A percentile compares a stretch with the other conserved stretches of the same genome.
Conservation (phyloP, 441 rosid species). For the Adansonia rubrostipa region DNA sequence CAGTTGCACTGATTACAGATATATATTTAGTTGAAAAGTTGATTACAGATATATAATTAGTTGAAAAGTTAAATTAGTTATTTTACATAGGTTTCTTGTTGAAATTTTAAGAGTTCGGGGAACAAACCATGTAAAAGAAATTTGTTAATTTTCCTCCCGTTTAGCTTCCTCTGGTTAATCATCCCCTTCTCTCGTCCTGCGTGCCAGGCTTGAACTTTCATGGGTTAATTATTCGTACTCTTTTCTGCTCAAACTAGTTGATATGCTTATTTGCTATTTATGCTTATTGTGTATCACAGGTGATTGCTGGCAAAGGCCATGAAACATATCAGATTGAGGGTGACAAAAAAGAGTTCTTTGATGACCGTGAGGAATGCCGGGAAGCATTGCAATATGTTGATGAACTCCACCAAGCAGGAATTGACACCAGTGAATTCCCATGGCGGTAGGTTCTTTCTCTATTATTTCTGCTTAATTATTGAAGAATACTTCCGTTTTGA, state of each 20-base stretch:
- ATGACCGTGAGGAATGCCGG: slow-evolving; percentile 88
- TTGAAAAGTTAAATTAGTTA: background rate
- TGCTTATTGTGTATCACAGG: slow-evolving; percentile 44
- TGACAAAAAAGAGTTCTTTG: slow-evolving; percentile 79
- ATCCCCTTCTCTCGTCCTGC: background rate
- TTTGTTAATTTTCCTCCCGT: background rate
- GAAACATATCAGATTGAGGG: slow-evolving; percentile 79
- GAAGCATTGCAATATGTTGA: slow-evolving; percentile 94
- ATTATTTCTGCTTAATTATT: slow-evolving; percentile 9
- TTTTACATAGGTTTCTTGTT: background rate
- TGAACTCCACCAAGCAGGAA: slow-evolving; percentile 95
- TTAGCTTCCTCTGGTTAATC: background rate
- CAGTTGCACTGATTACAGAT: background rate
- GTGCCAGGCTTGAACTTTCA: background rate
- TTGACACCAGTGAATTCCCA: slow-evolving; percentile 97
- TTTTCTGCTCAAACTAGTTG: slow-evolving; percentile 1
- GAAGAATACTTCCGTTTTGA: background rate
- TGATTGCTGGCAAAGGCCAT: slow-evolving; percentile 94
- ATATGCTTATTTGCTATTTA: slow-evolving; percentile 1
- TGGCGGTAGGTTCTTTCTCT: slow-evolving; percentile 70
- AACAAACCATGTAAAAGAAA: background rate
- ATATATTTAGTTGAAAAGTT: background rate
- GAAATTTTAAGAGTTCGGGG: slow-evolving; percentile 10
- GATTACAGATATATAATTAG: slow-evolving; percentile 1
- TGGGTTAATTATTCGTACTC: background rate